Conservation (phyloP, 352 stramenopile species). For the Lagenidium giganteum region DNA sequence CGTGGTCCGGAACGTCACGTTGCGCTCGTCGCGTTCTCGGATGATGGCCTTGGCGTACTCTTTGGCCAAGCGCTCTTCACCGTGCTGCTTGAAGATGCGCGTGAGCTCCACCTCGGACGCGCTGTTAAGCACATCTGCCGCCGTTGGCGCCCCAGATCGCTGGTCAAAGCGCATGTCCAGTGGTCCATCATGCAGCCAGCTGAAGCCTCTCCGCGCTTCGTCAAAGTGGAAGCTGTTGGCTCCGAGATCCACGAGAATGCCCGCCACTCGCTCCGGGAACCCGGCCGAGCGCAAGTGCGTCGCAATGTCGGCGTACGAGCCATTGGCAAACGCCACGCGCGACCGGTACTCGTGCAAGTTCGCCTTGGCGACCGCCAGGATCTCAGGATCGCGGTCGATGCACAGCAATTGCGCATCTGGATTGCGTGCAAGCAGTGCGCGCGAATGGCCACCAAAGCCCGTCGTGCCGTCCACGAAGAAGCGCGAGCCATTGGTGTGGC, state of each 20-base stretch:
- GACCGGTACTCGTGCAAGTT: slow-evolving; percentile 38
- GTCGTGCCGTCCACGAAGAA: slow-evolving; percentile 75
- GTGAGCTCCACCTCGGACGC: slow-evolving; percentile 73
- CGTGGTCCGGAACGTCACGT: slow-evolving; percentile 52
- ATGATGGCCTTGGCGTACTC: slow-evolving; percentile 81
- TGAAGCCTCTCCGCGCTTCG: slow-evolving; percentile 59
- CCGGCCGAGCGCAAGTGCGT: slow-evolving; percentile 26
- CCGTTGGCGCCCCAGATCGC: slow-evolving; percentile 22
- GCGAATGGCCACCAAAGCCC: slow-evolving; percentile 66
- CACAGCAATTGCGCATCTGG: slow-evolving; percentile 54
- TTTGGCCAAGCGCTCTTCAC: slow-evolving; percentile 73
- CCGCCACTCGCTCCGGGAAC: slow-evolving; percentile 51
- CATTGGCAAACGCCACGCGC: slow-evolving; percentile 48
- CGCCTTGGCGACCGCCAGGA: slow-evolving; percentile 47
- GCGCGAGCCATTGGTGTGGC: slow-evolving; percentile 3
- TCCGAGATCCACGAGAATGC: slow-evolving; percentile 73
- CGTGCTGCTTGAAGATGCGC: slow-evolving; percentile 61
- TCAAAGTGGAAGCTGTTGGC: slow-evolving; percentile 85
- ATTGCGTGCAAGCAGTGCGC: slow-evolving; percentile 45
- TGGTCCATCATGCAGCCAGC: slow-evolving; percentile 63
- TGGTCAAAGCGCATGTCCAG: slow-evolving; percentile 83
- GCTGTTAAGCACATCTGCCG: slow-evolving; percentile 61
- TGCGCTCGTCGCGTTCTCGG: slow-evolving; percentile 45
- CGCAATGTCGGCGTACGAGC: slow-evolving; percentile 56
- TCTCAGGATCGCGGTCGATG: slow-evolving; percentile 74